Conservation (phyloP, 1,139 yeast genomes). For the Yamadazyma blattariae region DNA sequence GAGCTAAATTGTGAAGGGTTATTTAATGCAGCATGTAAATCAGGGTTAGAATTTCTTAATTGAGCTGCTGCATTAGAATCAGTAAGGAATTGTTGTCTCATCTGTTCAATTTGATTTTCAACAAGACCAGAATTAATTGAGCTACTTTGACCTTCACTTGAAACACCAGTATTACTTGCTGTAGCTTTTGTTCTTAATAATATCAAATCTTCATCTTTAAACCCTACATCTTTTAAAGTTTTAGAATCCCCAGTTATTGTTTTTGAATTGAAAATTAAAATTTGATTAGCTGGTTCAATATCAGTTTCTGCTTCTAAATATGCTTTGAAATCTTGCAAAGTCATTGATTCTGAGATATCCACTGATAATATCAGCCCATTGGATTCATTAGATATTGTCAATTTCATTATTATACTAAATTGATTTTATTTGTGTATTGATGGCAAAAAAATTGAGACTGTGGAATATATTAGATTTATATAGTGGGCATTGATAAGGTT, state of each 20-base stretch:
- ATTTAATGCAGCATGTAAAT: slow-evolving; percentile 41
- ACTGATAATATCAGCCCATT: slow-evolving; percentile 35
- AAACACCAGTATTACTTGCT: neutral
- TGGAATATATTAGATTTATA: neutral
- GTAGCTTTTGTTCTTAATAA: slow-evolving; percentile 20
- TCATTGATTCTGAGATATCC: slow-evolving; percentile 64
- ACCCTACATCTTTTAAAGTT: slow-evolving; percentile 44
- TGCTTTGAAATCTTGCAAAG: slow-evolving; percentile 69
- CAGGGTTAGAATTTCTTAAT: slow-evolving; percentile 36
- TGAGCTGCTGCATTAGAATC: slow-evolving; percentile 38
- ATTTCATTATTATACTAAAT: slow-evolving; percentile 25
- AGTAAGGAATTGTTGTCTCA: slow-evolving; percentile 46
- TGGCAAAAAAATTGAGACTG: slow-evolving; percentile 1
- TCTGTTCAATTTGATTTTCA: slow-evolving; percentile 45
- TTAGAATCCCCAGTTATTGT: slow-evolving; percentile 28
- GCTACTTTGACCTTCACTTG: neutral
- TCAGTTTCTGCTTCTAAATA: slow-evolving; percentile 74
- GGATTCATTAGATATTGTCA: slow-evolving; percentile 34
- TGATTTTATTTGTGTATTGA: neutral
- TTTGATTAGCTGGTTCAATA: slow-evolving; percentile 46
- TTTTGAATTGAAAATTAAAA: slow-evolving; percentile 46
- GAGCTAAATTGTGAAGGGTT: slow-evolving; percentile 54
- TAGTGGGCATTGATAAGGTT: neutral
- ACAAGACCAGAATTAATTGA: slow-evolving; percentile 10
- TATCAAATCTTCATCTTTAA: slow-evolving; percentile 59